Conservation (phyloP, 2,329 filamentous ascomycete genomes). For the Trichoderma lentiforme region DNA sequence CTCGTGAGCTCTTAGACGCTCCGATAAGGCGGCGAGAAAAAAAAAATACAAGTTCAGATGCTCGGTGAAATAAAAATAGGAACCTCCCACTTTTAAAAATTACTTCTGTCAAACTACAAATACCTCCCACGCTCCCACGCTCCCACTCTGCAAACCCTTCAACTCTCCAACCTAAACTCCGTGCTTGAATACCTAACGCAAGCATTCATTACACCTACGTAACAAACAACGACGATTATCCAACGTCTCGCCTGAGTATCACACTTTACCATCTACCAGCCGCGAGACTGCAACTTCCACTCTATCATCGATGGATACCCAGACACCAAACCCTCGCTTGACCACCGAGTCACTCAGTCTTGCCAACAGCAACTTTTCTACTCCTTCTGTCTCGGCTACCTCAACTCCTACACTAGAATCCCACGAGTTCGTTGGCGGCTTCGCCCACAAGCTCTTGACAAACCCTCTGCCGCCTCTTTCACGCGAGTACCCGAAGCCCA, state of each 20-base stretch:
- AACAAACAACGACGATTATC: neutral
- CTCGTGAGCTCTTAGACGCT: slow-evolving; percentile 4
- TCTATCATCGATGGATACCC: neutral
- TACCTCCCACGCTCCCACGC: neutral
- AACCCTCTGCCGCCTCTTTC: slow-evolving; percentile 33
- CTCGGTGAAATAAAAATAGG: neutral
- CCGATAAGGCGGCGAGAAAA: neutral
- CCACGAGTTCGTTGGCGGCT: slow-evolving; percentile 3
- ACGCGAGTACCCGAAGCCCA: slow-evolving; percentile 41
- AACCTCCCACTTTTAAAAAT: neutral
- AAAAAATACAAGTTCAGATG: neutral
- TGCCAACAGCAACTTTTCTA: slow-evolving; percentile 2
- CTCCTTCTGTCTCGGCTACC: slow-evolving; percentile 1
- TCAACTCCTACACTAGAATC: slow-evolving; percentile 15
- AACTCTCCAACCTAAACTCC: neutral
- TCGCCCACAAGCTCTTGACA: neutral
- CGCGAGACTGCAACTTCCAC: neutral
- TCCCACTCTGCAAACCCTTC: neutral
- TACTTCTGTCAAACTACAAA: slow-evolving; percentile 1
- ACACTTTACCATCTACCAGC: neutral
- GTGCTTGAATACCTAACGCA: neutral
- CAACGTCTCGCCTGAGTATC: neutral
- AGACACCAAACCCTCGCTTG: neutral
- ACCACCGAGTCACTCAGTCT: slow-evolving; percentile 5
- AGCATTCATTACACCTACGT: neutral